A percentile compares a stretch with the other conserved stretches of the same genome.
Evolutionary conservation across 176 grass and related monocot species (phyloP).

Genomic region (Bromus sterilis): DNA sequence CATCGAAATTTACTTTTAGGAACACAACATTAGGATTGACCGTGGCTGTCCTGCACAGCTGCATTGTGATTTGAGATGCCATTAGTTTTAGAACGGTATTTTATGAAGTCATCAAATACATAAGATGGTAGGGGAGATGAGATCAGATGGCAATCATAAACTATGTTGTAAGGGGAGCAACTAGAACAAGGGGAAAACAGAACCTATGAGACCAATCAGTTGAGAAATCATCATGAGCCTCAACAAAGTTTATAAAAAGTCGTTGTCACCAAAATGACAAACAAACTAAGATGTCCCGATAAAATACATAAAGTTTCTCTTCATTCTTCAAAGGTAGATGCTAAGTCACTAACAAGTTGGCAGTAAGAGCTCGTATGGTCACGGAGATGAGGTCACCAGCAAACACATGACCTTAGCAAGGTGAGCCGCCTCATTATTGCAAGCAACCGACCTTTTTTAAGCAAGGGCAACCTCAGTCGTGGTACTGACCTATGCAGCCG

Average conservation of each 20-base stretch:
- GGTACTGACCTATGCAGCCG: neutral
- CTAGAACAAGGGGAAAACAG: neutral
- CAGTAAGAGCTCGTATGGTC: neutral
- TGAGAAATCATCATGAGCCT: neutral
- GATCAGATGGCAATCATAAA: neutral
- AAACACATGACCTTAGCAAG: neutral
- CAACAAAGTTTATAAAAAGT: neutral
- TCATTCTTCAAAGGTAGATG: neutral
- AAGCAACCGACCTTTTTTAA: neutral
- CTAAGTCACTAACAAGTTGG: neutral
- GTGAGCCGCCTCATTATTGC: neutral
- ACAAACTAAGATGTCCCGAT: neutral
- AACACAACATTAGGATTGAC: conserved; percentile 74
- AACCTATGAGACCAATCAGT: neutral
- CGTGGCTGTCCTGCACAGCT: conserved; percentile 74
- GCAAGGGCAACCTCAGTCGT: neutral
- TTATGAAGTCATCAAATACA: neutral
- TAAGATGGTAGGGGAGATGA: neutral
- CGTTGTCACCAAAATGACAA: neutral
- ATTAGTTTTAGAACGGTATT: conserved; percentile 11
- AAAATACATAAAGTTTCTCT: neutral
- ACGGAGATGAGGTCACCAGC: neutral
- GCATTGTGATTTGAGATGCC: conserved; percentile 19
- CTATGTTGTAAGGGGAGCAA: neutral
- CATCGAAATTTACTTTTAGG: conserved; percentile 94